Evolutionary conservation across 495 filamentous ascomycete species (phyloP).

Genomic region (Aspergillus sclerotioniger): DNA sequence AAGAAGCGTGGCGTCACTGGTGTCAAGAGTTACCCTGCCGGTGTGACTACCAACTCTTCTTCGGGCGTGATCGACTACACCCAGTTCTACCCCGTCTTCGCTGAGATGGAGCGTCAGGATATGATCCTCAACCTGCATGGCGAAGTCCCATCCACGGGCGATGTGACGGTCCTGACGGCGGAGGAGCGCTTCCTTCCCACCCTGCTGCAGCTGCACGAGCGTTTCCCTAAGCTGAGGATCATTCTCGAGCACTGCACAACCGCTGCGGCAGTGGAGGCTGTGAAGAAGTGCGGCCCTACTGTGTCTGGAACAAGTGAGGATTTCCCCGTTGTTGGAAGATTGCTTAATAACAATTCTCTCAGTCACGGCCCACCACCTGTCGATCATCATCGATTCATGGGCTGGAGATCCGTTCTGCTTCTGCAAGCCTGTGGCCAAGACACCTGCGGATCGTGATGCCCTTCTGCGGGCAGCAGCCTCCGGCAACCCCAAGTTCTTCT

Average conservation of each 20-base stretch:
- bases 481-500: slow-evolving; percentile 79
- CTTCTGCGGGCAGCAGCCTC: slow-evolving; percentile 66
- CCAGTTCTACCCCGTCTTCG: slow-evolving; percentile 73
- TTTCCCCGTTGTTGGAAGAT: neutral
- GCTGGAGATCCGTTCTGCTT: slow-evolving; percentile 75
- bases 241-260: slow-evolving; percentile 80
- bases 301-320: slow-evolving; percentile 45
- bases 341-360: neutral
- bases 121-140: slow-evolving; percentile 66
- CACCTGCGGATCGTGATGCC: slow-evolving; percentile 70
- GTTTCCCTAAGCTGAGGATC: slow-evolving; percentile 79
- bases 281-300: slow-evolving; percentile 69
- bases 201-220: slow-evolving; percentile 63
- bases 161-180: slow-evolving; percentile 71
- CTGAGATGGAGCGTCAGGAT: slow-evolving; percentile 68
- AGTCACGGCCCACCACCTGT: slow-evolving; percentile 78
- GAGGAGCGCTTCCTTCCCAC: slow-evolving; percentile 81
- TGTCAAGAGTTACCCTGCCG: slow-evolving; percentile 63
- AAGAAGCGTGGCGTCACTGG: slow-evolving; percentile 50
- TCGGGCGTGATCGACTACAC: slow-evolving; percentile 75
- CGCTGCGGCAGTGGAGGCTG: slow-evolving; percentile 74
- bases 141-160: slow-evolving; percentile 50
- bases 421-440: slow-evolving; percentile 84
- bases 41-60: slow-evolving; percentile 78
- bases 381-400: slow-evolving; percentile 73